A percentile compares a stretch with the other conserved stretches of the same genome.
Evolutionary conservation across 768 basidiomycete genomes (phyloP).

Genomic region (Hygrocybe punicea): DNA sequence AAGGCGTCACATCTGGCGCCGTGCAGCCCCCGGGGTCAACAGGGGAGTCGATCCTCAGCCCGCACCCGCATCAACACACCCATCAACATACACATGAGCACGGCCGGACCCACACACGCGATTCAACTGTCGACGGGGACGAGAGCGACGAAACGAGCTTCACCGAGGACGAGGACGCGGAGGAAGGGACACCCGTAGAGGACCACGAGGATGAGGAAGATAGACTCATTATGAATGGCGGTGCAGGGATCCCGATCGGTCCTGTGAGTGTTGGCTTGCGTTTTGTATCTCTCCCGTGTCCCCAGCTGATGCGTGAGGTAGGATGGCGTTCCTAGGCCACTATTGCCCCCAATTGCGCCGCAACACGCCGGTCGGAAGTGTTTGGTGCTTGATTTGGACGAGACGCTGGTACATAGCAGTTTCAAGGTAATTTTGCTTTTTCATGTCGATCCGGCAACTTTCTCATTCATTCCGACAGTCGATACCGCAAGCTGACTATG

Average conservation of each 20-base stretch:
- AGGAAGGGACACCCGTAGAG: constrained; percentile 49
- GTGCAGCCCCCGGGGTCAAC: constrained; percentile 89
- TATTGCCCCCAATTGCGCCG: constrained; percentile 63
- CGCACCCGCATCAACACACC: not conserved
- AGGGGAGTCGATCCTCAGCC: constrained; percentile 36
- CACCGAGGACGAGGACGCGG: constrained; percentile 64
- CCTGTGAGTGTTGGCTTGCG: constrained; percentile 54
- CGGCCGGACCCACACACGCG: constrained; percentile 39
- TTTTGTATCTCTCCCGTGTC: not conserved
- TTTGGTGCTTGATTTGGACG: constrained; percentile 80
- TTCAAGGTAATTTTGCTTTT: constrained; percentile 69
- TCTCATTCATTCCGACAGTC: constrained; percentile 50
- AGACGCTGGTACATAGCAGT: constrained; percentile 83
- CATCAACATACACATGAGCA: constrained; percentile 14
- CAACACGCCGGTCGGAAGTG: constrained; percentile 76
- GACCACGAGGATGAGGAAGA: constrained; percentile 88
- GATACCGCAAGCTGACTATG: constrained; percentile 92
- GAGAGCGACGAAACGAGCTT: constrained; percentile 66
- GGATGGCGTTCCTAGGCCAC: constrained; percentile 72
- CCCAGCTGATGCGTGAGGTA: constrained; percentile 24
- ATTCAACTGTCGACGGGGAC: constrained; percentile 45
- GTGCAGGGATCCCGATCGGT: constrained; percentile 92
- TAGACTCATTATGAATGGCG: constrained; percentile 82
- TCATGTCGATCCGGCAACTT: not conserved
- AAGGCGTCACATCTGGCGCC: constrained; percentile 85